These are phyloP conservation scores for Zizania palustris DNA, from an alignment of 202 grass and related monocot species.

Conservation along the genomic window DNA sequence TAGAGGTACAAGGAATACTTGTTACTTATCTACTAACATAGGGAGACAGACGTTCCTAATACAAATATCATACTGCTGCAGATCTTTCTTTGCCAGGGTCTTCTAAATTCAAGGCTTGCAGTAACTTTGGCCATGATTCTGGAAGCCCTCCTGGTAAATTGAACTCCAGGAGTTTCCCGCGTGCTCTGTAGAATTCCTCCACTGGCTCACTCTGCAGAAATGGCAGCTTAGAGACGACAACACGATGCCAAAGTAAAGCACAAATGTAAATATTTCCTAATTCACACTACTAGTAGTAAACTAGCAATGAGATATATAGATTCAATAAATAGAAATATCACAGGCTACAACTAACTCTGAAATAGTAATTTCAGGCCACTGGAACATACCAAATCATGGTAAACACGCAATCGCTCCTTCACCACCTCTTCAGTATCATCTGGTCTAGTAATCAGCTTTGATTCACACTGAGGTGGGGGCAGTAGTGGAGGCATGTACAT, in stretches of 20 bases:
- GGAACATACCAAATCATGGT: conserved; percentile 75
- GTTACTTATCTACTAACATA: conserved; percentile 14
- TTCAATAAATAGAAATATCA: not conserved
- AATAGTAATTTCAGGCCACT: not conserved
- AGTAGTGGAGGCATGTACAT: conserved; percentile 89
- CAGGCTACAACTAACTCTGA: conserved; percentile 8
- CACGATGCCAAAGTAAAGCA: not conserved
- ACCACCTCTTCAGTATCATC: conserved; percentile 94
- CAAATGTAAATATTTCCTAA: not conserved
- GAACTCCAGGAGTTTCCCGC: conserved; percentile 84
- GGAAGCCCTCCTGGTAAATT: conserved; percentile 87
- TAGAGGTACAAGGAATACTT: conserved; percentile 31
- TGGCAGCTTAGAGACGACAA: conserved; percentile 6
- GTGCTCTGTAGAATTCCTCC: conserved; percentile 80
- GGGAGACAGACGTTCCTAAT: conserved; percentile 21
- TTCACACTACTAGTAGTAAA: not conserved
- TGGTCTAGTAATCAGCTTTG: conserved; percentile 69
- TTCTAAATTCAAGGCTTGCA: conserved; percentile 76
- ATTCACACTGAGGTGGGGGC: conserved; percentile 69
- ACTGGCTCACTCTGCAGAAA: conserved; percentile 74
- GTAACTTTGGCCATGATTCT: conserved; percentile 86
- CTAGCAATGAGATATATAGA: not conserved
- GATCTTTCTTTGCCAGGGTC: conserved; percentile 64
- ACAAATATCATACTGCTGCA: conserved; percentile 59
- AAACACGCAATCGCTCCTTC: conserved; percentile 78